Base-by-base conservation (phyloP, 345 rosid genomes). In the Gossypium herbaceum region DNA sequence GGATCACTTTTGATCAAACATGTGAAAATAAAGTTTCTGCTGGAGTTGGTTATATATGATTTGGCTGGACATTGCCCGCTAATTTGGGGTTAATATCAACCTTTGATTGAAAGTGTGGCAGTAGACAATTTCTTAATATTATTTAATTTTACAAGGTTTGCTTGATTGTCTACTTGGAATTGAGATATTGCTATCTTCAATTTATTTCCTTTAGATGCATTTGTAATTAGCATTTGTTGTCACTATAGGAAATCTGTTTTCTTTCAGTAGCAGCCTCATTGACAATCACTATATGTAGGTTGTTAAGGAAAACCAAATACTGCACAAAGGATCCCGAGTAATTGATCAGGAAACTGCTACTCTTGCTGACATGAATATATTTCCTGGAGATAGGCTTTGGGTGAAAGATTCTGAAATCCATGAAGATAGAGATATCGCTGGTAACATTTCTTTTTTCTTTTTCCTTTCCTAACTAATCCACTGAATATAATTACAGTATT, bases 381-480 rank as follows among this genome's bases (percentile, higher is more conserved):
- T 95, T 73, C 96, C 99, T 51, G 97, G 98, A 3, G 99, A 95
- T 79, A 91, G 84, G 80, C 92, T 95, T 61, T 95, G 99, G 99
- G 98, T 93, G 79, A 89, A 89, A 84, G 99, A 95, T 85, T 87
- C 97, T 6, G 97, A 95, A 86, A 82, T 91, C 51, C 96, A 95
- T 68, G 99, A 91, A 78, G 89, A 93, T 81, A 92, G 99, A 9
- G 99, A 95, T 78, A 95, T 95, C 81, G 97, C 99, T 76, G 99
- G 99, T 95, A 90, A 86, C 47, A 60, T 61, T 41, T 20, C 12
- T 64, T 17, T 68, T 76, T 51, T 15, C 15, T 9, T 16, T 25
- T 39, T 39, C 7, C 66, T 8, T 61, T 56, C 19, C 45, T 25
- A 27, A 34, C 24, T 15, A 68, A 45, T 67, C 6, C 19, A 17